Evolutionary conservation across 2,329 filamentous ascomycete genomes (phyloP).

Genomic region (Pyricularia grisea): DNA sequence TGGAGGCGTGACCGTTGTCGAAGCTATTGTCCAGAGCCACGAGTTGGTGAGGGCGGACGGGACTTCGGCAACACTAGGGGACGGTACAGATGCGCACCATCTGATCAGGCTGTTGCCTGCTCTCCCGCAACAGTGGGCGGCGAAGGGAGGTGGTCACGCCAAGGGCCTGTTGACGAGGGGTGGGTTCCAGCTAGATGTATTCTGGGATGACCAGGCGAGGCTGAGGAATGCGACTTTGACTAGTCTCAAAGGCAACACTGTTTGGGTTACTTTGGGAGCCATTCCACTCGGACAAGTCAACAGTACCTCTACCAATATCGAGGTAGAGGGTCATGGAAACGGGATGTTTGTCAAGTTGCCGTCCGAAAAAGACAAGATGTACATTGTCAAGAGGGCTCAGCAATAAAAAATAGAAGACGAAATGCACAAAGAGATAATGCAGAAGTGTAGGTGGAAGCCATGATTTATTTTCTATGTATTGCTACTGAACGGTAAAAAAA

Average conservation of each 20-base stretch:
- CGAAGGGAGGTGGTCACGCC: not conserved
- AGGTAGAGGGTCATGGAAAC: not conserved
- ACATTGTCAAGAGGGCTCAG: not conserved
- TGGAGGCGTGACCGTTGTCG: constrained; percentile 19
- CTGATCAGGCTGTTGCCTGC: constrained; percentile 3
- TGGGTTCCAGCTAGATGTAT: constrained; percentile 1
- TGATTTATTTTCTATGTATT: not conserved
- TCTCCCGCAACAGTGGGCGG: not conserved
- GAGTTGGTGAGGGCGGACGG: not conserved
- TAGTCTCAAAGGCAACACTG: not conserved
- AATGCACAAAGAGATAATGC: not conserved
- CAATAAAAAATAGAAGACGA: not conserved
- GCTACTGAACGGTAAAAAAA: not conserved
- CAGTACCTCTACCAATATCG: not conserved
- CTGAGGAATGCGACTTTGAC: constrained; percentile 1
- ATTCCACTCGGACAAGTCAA: not conserved
- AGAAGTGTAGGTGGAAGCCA: not conserved
- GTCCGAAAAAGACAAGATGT: not conserved
- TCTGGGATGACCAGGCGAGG: constrained; percentile 1
- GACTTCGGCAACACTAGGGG: not conserved
- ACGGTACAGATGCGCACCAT: not conserved
- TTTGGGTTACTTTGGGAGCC: not conserved
- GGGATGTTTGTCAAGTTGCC: not conserved
- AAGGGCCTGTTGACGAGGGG: not conserved
- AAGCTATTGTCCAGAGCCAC: constrained; percentile 1